A percentile compares a stretch with the other conserved stretches of the same genome.
Conservation (phyloP, 192 early-diverging fungal species). For the Spinellus fusiger region DNA sequence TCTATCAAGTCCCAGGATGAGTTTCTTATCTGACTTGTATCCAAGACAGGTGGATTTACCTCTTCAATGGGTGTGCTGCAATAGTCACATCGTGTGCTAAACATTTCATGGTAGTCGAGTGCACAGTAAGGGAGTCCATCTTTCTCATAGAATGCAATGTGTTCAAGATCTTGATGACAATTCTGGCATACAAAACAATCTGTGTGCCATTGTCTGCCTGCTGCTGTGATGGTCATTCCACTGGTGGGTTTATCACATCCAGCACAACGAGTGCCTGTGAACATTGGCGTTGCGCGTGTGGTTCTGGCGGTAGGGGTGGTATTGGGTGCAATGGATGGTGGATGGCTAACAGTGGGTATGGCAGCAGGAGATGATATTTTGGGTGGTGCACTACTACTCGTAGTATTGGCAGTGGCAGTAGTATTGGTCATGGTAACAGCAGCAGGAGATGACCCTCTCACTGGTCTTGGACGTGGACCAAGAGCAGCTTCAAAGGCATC, state of each 20-base stretch:
- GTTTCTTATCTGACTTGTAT: neutral
- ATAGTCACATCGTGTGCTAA: conserved; percentile 49
- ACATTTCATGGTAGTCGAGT: conserved; percentile 46
- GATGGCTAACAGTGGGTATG: neutral
- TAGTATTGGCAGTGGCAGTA: neutral
- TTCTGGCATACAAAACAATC: conserved; percentile 44
- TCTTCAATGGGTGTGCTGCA: conserved; percentile 53
- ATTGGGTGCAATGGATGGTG: neutral
- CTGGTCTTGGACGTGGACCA: neutral
- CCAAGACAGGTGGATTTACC: conserved; percentile 30
- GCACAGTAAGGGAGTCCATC: conserved; percentile 50
- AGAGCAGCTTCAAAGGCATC: neutral
- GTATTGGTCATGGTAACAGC: neutral
- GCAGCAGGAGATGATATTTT: neutral
- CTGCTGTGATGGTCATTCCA: conserved; percentile 41
- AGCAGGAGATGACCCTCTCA: neutral
- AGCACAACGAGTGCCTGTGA: conserved; percentile 22
- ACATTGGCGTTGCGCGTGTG: conserved; percentile 4
- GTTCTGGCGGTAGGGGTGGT: neutral
- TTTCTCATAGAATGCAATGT: conserved; percentile 48
- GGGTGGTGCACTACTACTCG: neutral
- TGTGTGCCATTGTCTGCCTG: conserved; percentile 52
- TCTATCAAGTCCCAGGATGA: conserved; percentile 26
- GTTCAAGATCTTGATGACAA: conserved; percentile 39
- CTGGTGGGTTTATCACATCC: conserved; percentile 40